Base-by-base conservation (phyloP, 106 monocot genomes). In the Dendrobium chrysotoxum region DNA sequence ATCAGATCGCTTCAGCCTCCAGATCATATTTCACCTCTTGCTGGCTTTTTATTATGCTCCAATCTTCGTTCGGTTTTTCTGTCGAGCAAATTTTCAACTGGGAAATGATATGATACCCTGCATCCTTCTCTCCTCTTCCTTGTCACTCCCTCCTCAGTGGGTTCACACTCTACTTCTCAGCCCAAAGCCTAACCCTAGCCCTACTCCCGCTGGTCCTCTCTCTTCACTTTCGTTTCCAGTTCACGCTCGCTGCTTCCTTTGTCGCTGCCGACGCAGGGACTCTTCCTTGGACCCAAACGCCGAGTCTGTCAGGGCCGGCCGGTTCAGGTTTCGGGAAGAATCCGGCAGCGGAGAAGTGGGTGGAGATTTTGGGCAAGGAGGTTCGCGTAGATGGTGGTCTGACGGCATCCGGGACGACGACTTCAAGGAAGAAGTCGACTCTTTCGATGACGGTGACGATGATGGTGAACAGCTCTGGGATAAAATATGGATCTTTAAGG, bases 401-500 rank as follows among this genome's bases (percentile, higher is more conserved):
- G 89, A 85, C 55, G 25, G 26, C 0, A 78, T 87, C 31, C 28
- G n/a, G 0, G 73, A 28, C 65, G 82, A 85, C 12, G 86, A 67
- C 20, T 55, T 58, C 15, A 79, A 85, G 13, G 85, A 82, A 7
- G 81, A 82, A n/a, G 75, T 77, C 72, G 85, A 83, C 53, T 35
- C 57, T 6, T 35, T 81, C 17, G 83, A 81, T n/a, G 87, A 87
- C 23, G 83, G 80, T 2, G 86, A 82, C 53, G 79, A 82, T 11
- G 28, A 79, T 2, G 72, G 26, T 6, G 83, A 83, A 44, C 78
- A 65, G 73, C 78, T 78, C 0, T 87, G 85, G 85, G 90, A 90
- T 11, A 81, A 72, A 80, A 71, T 90, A 67, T 90, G 87, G 90
- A 85, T 90, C 64, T 87, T 90, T 40, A 90, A 90, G 90, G 90